Evolutionary conservation across 2,329 filamentous ascomycete genomes (phyloP), one percentile per base, ranked within the genome.

Genomic region (Botryosphaeria dothidea): DNA sequence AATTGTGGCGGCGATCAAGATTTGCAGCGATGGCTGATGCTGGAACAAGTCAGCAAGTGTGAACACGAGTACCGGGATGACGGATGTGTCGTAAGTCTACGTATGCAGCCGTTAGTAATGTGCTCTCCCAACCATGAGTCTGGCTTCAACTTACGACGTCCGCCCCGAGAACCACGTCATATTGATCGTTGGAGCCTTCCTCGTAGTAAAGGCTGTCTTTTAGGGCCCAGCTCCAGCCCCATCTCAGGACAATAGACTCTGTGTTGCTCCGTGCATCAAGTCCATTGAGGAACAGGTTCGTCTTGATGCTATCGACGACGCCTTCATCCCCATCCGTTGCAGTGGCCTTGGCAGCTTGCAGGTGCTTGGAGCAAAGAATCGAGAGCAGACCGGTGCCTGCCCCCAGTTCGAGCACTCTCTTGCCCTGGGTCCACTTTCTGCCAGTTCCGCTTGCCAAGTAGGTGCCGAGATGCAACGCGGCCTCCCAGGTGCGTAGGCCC

Each of bases 401-500:
- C 3, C 91, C 91, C 1, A 94, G 82, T 73, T 94, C 91, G 2
- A 94, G 80, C 0, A 93, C 77, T 7, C 80, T 83, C 71, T 86
- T 89, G 2, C 80, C 82, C 7, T 71, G 71, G 29, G 92, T 79
- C 3, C 83, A 71, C 2, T 72, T 67, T 46, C 74, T 76, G n/a
- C 85, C 85, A 11, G 71, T 54, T 4, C 77, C 67, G 34, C 76
- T 75, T 3, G 70, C 85, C 23, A 93, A 84, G 70, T 88, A 92
- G 49, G 88, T 84, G 1, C 89, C 90, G 0, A 94, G 81, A 69
- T 92, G 89, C 8, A 94, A 79, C 1, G 90, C 88, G 0, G 91
- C 91, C 74, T 94, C 92, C 92, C 91, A 95, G 0, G 92, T 94
- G 36, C 91, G 85, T 25, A 91, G 82, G 1, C 91, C 91, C 0